A percentile compares a stretch with the other conserved stretches of the same genome.
Conservation (phyloP, 225 moss, liverwort and hornwort species). For the Polytrichum commune region DNA sequence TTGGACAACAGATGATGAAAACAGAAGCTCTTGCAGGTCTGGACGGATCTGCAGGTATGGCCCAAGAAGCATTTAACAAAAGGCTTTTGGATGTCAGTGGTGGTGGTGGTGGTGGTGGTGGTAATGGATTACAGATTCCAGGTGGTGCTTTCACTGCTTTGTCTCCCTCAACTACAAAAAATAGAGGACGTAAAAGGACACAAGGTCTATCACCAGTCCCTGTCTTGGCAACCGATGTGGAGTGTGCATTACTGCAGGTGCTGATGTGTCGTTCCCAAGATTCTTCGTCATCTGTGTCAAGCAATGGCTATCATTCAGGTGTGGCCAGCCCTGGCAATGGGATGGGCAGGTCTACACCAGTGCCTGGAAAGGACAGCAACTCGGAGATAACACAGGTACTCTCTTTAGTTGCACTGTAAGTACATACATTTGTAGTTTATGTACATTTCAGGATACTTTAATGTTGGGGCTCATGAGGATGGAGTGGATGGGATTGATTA, state of each 20-base stretch:
- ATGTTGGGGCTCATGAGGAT: too few relatives aligned
- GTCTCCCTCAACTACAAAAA: slow-evolving; percentile 24
- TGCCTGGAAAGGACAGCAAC: slow-evolving; percentile 56
- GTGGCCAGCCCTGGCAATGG: slow-evolving; percentile 51
- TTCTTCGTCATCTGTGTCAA: slow-evolving; percentile 36
- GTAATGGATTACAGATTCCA: slow-evolving; percentile 29
- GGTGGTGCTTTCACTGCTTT: slow-evolving; percentile 19
- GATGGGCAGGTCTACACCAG: slow-evolving; percentile 33
- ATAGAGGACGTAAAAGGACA: slow-evolving; percentile 16
- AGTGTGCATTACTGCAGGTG: slow-evolving; percentile 82
- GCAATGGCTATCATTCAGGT: slow-evolving; percentile 30
- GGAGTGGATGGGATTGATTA: too few relatives aligned
- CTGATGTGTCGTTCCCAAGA: slow-evolving; percentile 67
- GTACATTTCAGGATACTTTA: too few relatives aligned
- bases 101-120: slow-evolving; percentile 27
- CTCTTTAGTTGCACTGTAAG: slow-evolving; percentile 9
- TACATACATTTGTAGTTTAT: too few relatives aligned
- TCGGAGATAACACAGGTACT: slow-evolving; percentile 61
- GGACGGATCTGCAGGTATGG: slow-evolving; percentile 30
- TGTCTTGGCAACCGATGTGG: slow-evolving; percentile 85
- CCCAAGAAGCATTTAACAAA: slow-evolving; percentile 5
- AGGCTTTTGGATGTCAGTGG: slow-evolving; percentile 18
- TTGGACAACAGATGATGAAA: slow-evolving; percentile 19
- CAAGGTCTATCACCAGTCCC: slow-evolving; percentile 46
- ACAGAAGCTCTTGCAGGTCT: slow-evolving; percentile 20